Evolutionary conservation across 305 asterid genomes (phyloP).

Genomic region (Fraxinus nigra): DNA sequence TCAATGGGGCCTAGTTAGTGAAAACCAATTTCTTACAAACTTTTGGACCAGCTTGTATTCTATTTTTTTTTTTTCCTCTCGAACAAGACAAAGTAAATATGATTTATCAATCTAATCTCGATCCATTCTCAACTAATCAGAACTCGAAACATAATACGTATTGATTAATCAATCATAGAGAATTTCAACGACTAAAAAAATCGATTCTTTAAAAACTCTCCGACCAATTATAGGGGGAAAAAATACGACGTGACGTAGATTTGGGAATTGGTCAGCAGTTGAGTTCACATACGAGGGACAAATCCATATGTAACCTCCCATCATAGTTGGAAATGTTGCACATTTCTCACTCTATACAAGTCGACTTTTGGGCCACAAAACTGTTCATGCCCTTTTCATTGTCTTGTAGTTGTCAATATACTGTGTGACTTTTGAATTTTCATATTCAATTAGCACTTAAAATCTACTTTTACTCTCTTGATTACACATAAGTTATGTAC

Average conservation of each 20-base stretch:
- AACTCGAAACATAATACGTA: neutral
- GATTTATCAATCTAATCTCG: neutral
- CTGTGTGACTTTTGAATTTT: neutral
- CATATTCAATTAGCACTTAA: neutral
- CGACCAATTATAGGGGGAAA: neutral
- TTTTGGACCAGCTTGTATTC: neutral
- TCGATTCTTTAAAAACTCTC: neutral
- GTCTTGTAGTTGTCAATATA: neutral
- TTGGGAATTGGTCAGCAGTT: neutral
- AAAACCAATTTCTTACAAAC: neutral
- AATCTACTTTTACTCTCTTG: neutral
- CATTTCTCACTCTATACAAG: neutral
- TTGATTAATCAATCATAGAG: neutral
- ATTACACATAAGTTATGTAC: neutral
- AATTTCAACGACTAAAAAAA: neutral
- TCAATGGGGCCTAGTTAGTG: neutral
- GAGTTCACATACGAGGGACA: neutral
- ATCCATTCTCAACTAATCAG: neutral
- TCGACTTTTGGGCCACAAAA: neutral
- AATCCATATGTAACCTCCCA: neutral
- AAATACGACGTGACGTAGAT: neutral
- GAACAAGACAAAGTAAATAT: neutral
- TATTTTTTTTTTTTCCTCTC: neutral
- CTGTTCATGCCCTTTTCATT: neutral
- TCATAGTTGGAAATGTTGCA: neutral